Evolutionary conservation across 768 basidiomycete genomes (phyloP).

Genomic region (Hypholoma fasciculare): DNA sequence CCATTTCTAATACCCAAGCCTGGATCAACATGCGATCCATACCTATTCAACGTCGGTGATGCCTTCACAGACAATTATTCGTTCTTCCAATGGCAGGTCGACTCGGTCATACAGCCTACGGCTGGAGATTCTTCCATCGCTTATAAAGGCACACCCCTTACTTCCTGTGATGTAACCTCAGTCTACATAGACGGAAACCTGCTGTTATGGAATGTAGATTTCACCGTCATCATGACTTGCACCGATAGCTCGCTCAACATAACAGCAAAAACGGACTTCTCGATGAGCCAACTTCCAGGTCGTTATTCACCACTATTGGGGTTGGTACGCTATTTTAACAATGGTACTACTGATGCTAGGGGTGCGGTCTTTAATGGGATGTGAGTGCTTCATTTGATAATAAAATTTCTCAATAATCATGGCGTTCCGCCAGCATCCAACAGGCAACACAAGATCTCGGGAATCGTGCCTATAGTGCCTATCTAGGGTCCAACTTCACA

Average conservation of each 20-base stretch:
- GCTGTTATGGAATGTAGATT: constrained; percentile 18
- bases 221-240: constrained; percentile 18
- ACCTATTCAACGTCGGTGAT: constrained; percentile 25
- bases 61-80: constrained; percentile 25
- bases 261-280: constrained; percentile 16
- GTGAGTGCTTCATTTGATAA: constrained; percentile 1
- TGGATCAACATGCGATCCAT: constrained; percentile 25
- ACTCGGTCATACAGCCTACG: constrained; percentile 19
- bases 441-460: constrained; percentile 16
- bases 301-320: constrained; percentile 17
- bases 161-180: constrained; percentile 24
- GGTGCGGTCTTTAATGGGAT: constrained; percentile 8
- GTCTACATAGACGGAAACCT: constrained; percentile 21
- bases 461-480: constrained; percentile 13
- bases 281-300: constrained; percentile 17
- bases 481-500: constrained; percentile 14
- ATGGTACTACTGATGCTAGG: constrained; percentile 7
- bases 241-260: constrained; percentile 13
- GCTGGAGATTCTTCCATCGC: constrained; percentile 22
- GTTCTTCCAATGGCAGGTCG: constrained; percentile 23
- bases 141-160: constrained; percentile 22
- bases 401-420: background rate
- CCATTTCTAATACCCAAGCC: constrained; percentile 18
- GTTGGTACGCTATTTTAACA: constrained; percentile 5
- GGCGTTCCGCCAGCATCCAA: constrained; percentile 6